phyloP scores from a whole-genome alignment of 768 basidiomycete species.

The Exsudoporus frostii region DNA sequence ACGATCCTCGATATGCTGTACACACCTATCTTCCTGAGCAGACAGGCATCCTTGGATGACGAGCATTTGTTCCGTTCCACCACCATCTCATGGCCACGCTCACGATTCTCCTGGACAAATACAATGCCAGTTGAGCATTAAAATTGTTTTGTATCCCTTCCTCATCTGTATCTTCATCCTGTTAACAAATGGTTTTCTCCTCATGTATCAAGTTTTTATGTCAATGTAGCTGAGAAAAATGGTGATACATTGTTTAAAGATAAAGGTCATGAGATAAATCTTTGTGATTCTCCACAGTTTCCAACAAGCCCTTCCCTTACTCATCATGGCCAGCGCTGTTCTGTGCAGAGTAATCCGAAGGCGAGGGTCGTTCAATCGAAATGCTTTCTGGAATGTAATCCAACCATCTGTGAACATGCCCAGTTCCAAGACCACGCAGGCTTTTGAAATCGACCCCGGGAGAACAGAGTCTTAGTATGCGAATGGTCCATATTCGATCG shows the following conservation, averaged over 20 bases:
- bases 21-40: neutral
- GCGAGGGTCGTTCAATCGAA: neutral
- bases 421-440: no score
- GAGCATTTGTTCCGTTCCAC: neutral
- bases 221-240: neutral
- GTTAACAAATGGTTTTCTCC: neutral
- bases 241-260: neutral
- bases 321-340: no score
- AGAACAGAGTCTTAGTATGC: no score
- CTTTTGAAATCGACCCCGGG: neutral
- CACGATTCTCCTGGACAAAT: neutral
- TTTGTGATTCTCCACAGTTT: no score
- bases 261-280: neutral
- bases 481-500: no score
- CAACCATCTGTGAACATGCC: neutral
- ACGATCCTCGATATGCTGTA: neutral
- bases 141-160: conserved; percentile 6
- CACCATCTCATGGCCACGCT: neutral
- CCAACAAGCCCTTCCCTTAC: neutral
- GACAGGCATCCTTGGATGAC: neutral
- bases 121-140: neutral
- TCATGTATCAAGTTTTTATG: neutral
- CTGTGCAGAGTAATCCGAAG: neutral
- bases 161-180: neutral
- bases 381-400: neutral